A percentile compares a stretch with the other conserved stretches of the same genome.
These are phyloP conservation scores for Yueomyces sp. DNA, from an alignment of 805 yeast genomes.

Conservation along the genomic window DNA sequence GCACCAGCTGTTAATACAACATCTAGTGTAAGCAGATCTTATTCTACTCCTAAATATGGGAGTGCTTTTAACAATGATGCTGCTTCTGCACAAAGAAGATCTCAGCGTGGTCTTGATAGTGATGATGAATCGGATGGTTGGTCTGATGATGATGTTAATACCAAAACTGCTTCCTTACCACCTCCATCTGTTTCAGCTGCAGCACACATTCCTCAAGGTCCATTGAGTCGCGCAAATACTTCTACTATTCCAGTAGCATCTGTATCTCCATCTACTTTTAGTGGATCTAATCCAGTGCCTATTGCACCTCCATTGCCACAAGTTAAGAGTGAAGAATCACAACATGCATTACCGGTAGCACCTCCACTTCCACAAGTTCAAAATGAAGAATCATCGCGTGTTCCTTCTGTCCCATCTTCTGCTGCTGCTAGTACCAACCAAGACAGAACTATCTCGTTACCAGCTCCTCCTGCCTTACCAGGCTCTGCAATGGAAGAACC, in stretches of 20 bases:
- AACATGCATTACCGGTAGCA: slow-evolving; percentile 5
- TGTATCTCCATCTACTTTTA: slow-evolving; percentile 3
- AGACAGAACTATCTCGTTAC: slow-evolving; percentile 1
- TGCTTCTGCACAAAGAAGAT: slow-evolving; percentile 57
- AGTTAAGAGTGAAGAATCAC: background rate
- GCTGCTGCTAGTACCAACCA: slow-evolving; percentile 3
- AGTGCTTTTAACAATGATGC: slow-evolving; percentile 37
- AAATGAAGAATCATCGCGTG: background rate
- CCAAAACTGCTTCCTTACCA: slow-evolving; percentile 17
- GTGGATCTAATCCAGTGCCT: slow-evolving; percentile 2
- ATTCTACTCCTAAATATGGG: slow-evolving; percentile 26
- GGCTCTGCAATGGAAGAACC: background rate
- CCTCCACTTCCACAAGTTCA: slow-evolving; percentile 4
- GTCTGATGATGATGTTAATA: slow-evolving; percentile 23
- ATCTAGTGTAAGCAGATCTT: background rate
- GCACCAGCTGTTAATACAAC: slow-evolving; percentile 2
- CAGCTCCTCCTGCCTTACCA: slow-evolving; percentile 10
- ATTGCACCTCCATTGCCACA: slow-evolving; percentile 5
- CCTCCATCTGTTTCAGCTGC: background rate
- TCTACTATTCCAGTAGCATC: slow-evolving; percentile 6
- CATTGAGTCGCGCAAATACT: slow-evolving; percentile 13
- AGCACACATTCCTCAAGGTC: slow-evolving; percentile 3
- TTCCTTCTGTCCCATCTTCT: slow-evolving; percentile 5
- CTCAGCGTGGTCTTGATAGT: slow-evolving; percentile 40
- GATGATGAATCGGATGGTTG: slow-evolving; percentile 25